A percentile compares a stretch with the other conserved stretches of the same genome.
These are phyloP conservation scores for Phytophthora sp. DNA, from an alignment of 352 stramenopile genomes.

Conservation along the genomic window DNA sequence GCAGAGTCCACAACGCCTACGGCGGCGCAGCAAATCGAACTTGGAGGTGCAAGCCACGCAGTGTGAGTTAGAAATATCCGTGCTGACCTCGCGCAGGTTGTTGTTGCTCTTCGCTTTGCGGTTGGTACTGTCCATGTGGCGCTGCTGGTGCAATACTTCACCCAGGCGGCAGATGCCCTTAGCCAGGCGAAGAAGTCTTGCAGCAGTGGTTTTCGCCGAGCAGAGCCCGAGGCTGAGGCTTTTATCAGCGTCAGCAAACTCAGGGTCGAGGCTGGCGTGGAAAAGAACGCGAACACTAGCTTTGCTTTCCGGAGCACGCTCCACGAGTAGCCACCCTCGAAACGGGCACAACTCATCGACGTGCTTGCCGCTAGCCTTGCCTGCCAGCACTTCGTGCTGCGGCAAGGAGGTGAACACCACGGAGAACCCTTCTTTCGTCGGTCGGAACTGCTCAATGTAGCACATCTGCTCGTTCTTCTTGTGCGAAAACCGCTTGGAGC, in stretches of 20 bases:
- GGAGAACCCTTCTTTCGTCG: conserved; percentile 37
- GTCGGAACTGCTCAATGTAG: conserved; percentile 42
- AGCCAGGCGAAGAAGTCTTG: conserved; percentile 28
- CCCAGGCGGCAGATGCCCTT: conserved; percentile 38
- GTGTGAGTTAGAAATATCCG: conserved; percentile 36
- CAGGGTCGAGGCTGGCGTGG: conserved; percentile 26
- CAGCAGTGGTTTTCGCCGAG: conserved; percentile 32
- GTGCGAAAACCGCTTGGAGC: conserved; percentile 30
- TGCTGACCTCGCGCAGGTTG: conserved; percentile 1
- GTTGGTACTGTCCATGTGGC: conserved; percentile 11
- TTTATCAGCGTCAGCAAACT: conserved; percentile 2
- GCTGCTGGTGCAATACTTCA: conserved; percentile 33
- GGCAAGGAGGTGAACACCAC: conserved; percentile 36
- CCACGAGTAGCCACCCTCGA: conserved; percentile 33
- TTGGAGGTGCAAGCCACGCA: conserved; percentile 45
- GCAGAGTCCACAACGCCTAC: conserved; percentile 40
- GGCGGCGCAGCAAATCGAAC: conserved; percentile 33
- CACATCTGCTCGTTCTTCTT: conserved; percentile 52
- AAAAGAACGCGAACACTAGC: conserved; percentile 36
- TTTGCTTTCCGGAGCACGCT: conserved; percentile 34
- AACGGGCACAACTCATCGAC: conserved; percentile 35
- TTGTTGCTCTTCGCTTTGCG: neutral
- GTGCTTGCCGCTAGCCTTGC: conserved; percentile 39
- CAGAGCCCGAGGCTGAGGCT: conserved; percentile 16
- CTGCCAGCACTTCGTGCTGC: conserved; percentile 29